Percentiles rank a stretch among this genome's conserved stretches.
Conservation (phyloP, 129 eudicot species). For the Flaveria trinervia region DNA sequence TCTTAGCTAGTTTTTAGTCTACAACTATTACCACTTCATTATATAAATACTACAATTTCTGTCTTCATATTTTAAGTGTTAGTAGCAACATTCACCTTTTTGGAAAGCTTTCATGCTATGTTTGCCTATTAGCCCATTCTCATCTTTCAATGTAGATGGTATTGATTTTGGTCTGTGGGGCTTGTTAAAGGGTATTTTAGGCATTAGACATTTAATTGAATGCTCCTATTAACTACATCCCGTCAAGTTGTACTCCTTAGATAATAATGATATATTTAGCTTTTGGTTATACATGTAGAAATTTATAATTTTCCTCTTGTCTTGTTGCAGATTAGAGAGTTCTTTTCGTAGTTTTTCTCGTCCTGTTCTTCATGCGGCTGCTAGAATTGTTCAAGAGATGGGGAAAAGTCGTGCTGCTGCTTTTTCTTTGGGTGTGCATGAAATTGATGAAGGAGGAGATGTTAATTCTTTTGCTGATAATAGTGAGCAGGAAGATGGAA, state of each 20-base stretch:
- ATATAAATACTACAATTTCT: neutral
- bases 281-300: neutral
- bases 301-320: constrained; percentile 1
- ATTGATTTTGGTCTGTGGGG: constrained; percentile 7
- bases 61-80: neutral
- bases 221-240: constrained; percentile 8
- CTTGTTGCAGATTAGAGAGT: constrained; percentile 69
- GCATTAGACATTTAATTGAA: constrained; percentile 11
- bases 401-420: constrained; percentile 99
- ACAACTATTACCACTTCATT: neutral
- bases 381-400: constrained; percentile 97
- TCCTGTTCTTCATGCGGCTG: constrained; percentile 96
- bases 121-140: neutral
- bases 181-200: constrained; percentile 24
- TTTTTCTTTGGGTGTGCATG: constrained; percentile 83
- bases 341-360: constrained; percentile 97
- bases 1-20: neutral
- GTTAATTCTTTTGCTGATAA: constrained; percentile 66
- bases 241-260: neutral
- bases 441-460: constrained; percentile 82
- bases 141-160: constrained; percentile 10
- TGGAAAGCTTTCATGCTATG: constrained; percentile 5
- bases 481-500: constrained; percentile 64
- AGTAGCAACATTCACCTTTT: neutral
- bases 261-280: constrained; percentile 11